A percentile compares a stretch with the other conserved stretches of the same genome.
These are phyloP conservation scores for Kuraishia molischiana DNA, from an alignment of 805 yeast species.

Conservation along the genomic window DNA sequence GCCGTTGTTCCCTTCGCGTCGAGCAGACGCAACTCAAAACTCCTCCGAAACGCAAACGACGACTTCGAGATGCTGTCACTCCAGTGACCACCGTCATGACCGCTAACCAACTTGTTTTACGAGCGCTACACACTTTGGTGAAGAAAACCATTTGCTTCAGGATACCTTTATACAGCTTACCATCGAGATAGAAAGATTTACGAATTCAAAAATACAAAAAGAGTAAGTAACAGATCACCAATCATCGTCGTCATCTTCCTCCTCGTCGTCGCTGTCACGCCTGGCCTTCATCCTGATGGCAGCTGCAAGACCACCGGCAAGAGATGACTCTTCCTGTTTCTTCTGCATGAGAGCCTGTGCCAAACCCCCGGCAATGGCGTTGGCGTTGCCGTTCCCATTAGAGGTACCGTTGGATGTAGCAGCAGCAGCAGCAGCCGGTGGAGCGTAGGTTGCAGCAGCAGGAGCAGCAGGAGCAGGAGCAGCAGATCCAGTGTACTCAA, in stretches of 20 bases:
- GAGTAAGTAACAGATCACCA: neutral
- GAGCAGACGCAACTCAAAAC: slow-evolving; percentile 15
- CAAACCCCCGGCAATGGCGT: slow-evolving; percentile 36
- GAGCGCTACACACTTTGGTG: too few relatives aligned
- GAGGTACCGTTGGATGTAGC: slow-evolving; percentile 12
- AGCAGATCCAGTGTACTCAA: slow-evolving; percentile 42
- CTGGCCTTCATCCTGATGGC: slow-evolving; percentile 74
- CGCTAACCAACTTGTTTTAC: too few relatives aligned
- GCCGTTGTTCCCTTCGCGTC: neutral
- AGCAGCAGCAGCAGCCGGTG: slow-evolving; percentile 14
- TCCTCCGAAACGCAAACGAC: slow-evolving; percentile 19
- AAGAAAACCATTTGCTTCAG: too few relatives aligned
- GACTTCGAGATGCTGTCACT: slow-evolving; percentile 20
- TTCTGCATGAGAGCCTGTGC: slow-evolving; percentile 63
- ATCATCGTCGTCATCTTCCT: slow-evolving; percentile 47
- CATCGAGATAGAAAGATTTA: too few relatives aligned
- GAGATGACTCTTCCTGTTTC: slow-evolving; percentile 44
- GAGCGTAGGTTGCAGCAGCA: slow-evolving; percentile 26
- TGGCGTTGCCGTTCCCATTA: slow-evolving; percentile 14
- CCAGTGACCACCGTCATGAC: slow-evolving; percentile 2
- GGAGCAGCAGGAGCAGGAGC: slow-evolving; percentile 24
- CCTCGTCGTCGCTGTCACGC: slow-evolving; percentile 65
- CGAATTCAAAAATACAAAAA: neutral
- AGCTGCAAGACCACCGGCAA: slow-evolving; percentile 84
- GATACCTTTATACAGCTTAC: too few relatives aligned